Percentiles rank a stretch among this genome's conserved stretches.
phyloP scores from a whole-genome alignment of 2,329 filamentous ascomycete genomes.

The Fusarium clavum region DNA sequence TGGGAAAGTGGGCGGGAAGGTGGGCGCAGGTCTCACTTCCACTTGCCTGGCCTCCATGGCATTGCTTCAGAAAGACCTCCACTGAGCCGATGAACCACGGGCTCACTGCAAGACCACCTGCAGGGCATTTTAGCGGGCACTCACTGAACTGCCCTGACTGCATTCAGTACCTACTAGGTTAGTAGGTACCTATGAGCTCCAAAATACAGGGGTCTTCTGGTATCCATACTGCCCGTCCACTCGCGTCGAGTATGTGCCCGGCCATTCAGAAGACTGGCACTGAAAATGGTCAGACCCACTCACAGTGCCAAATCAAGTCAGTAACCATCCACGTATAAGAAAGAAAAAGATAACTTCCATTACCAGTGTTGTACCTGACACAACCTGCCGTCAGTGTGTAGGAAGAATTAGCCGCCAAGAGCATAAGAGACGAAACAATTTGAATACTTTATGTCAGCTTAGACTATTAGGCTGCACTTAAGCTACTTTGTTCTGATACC shows the following conservation, averaged over 20 bases:
- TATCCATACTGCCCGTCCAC: not conserved
- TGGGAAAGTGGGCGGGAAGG: constrained; percentile 41
- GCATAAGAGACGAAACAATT: no score
- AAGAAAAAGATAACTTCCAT: not conserved
- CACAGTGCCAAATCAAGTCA: not conserved
- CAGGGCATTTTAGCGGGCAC: constrained; percentile 15
- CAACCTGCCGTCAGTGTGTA: no score
- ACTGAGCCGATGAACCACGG: constrained; percentile 12
- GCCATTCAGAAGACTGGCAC: not conserved
- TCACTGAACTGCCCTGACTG: constrained; percentile 1
- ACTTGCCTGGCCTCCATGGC: constrained; percentile 21
- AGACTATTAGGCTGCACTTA: not conserved
- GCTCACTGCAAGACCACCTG: constrained; percentile 24
- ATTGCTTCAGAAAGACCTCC: not conserved
- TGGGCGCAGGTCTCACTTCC: constrained; percentile 35
- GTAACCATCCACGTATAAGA: not conserved
- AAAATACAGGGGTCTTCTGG: constrained; percentile 23
- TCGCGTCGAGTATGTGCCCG: not conserved
- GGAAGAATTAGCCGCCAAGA: no score
- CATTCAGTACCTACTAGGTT: not conserved
- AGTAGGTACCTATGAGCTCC: not conserved
- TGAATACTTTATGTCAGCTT: no score
- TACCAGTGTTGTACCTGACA: no score
- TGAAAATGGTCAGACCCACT: constrained; percentile 10
- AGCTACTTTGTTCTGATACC: not conserved